Percentiles rank a stretch among this genome's conserved stretches.
phyloP scores from a whole-genome alignment of 352 stramenopile genomes.

The Chrysophaeum taylorii region DNA sequence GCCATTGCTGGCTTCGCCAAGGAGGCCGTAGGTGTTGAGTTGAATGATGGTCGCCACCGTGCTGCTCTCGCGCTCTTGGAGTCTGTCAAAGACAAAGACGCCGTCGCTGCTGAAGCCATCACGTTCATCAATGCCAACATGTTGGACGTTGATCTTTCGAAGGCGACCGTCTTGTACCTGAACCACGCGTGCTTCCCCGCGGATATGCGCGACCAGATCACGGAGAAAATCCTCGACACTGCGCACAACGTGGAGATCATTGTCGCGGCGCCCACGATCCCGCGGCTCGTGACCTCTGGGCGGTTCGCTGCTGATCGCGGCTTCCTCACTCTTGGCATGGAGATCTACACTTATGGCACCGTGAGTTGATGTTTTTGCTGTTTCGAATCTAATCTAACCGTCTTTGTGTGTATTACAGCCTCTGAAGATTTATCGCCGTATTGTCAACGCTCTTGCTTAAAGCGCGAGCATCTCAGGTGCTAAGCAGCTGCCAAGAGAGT shows the following conservation, averaged over 20 bases:
- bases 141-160: neutral
- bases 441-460: too few relatives aligned
- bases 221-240: neutral
- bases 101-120: too few relatives aligned
- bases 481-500: too few relatives aligned
- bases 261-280: neutral
- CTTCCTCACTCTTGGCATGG: too few relatives aligned
- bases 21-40: neutral
- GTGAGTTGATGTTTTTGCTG: too few relatives aligned
- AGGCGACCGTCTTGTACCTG: neutral
- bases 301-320: too few relatives aligned
- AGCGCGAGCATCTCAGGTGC: too few relatives aligned
- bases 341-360: too few relatives aligned
- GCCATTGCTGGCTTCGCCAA: neutral
- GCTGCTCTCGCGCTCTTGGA: neutral
- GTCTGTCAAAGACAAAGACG: neutral
- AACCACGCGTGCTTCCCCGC: neutral
- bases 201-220: neutral
- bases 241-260: neutral
- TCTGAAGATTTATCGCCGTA: too few relatives aligned
- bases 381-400: too few relatives aligned
- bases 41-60: neutral
- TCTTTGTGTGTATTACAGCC: too few relatives aligned
- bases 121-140: neutral
- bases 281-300: neutral